Evolutionary conservation across 2,329 filamentous ascomycete genomes (phyloP).

Genomic region (Purpureocillium takamizusanense): DNA sequence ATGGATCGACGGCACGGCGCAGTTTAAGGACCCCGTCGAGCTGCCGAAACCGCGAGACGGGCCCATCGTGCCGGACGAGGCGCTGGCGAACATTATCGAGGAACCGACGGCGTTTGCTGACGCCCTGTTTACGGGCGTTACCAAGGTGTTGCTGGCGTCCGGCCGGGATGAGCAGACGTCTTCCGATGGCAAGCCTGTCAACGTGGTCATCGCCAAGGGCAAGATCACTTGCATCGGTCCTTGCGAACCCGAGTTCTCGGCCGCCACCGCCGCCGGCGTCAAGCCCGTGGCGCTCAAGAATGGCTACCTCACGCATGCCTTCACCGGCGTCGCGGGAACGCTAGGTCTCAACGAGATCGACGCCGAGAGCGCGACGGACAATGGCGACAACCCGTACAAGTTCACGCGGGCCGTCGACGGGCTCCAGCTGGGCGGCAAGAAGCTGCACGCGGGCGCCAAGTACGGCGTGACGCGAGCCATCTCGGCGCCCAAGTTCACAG

Average conservation of each 20-base stretch:
- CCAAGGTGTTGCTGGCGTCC: constrained; percentile 38
- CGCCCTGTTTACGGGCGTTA: constrained; percentile 48
- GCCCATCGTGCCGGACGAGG: constrained; percentile 29
- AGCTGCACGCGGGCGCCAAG: constrained; percentile 39
- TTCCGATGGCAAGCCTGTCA: constrained; percentile 27
- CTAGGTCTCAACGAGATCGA: constrained; percentile 57
- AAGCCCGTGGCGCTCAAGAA: constrained; percentile 40
- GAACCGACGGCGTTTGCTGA: constrained; percentile 27
- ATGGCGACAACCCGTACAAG: constrained; percentile 32
- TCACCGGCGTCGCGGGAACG: constrained; percentile 51
- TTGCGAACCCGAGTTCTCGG: constrained; percentile 35
- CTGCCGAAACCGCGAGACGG: constrained; percentile 37
- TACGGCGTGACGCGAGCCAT: constrained; percentile 53
- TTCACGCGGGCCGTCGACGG: constrained; percentile 53
- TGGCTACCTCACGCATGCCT: constrained; percentile 50
- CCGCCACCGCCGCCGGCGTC: constrained; percentile 21
- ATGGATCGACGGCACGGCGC: constrained; percentile 53
- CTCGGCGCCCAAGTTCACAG: constrained; percentile 40
- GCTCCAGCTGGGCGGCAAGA: constrained; percentile 44
- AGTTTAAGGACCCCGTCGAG: constrained; percentile 42
- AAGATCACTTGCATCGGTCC: constrained; percentile 46
- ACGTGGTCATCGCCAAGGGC: constrained; percentile 43
- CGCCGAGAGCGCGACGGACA: constrained; percentile 44
- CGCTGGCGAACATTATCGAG: constrained; percentile 30
- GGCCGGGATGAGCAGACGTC: constrained; percentile 27